phyloP scores from a whole-genome alignment of 164 flowering plant genomes.

The Houttuynia cordata region DNA sequence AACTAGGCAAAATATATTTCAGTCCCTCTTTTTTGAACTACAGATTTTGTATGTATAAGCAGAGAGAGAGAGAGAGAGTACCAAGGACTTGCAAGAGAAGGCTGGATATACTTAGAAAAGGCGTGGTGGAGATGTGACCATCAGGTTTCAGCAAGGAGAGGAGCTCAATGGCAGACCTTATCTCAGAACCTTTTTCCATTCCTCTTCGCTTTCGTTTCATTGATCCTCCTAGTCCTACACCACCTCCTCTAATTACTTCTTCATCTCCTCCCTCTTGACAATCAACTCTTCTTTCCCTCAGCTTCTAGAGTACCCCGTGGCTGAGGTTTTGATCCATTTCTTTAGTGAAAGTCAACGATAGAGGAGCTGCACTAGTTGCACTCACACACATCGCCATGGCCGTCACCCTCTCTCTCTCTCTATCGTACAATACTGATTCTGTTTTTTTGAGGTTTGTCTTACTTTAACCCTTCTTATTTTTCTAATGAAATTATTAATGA shows the following conservation, averaged over 20 bases:
- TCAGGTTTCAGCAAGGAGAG: slow-evolving; percentile 22
- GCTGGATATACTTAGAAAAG: slow-evolving; percentile 52
- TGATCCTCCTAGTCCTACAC: not conserved
- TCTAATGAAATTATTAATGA: not conserved
- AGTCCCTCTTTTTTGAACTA: too few species aligned
- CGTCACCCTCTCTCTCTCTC: not conserved
- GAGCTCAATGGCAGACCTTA: slow-evolving; percentile 53
- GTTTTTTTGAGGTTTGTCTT: not conserved
- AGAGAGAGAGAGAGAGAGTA: slow-evolving; percentile 21
- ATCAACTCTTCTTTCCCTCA: not conserved
- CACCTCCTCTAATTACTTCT: not conserved
- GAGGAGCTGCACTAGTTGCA: too few species aligned
- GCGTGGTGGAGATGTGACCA: slow-evolving; percentile 34
- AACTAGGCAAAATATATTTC: too few species aligned
- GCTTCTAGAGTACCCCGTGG: not conserved
- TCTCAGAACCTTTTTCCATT: slow-evolving; percentile 38
- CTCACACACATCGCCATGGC: not conserved
- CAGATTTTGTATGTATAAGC: too few species aligned
- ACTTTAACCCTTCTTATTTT: not conserved
- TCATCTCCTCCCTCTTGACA: too few species aligned
- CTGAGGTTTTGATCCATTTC: not conserved
- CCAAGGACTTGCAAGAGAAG: slow-evolving; percentile 68
- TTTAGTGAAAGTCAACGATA: slow-evolving; percentile 1
- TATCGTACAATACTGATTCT: not conserved
- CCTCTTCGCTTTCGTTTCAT: slow-evolving; percentile 41